Base-by-base conservation (phyloP, 208 protist genomes). In the Herpetomonas samuelpessoai region DNA sequence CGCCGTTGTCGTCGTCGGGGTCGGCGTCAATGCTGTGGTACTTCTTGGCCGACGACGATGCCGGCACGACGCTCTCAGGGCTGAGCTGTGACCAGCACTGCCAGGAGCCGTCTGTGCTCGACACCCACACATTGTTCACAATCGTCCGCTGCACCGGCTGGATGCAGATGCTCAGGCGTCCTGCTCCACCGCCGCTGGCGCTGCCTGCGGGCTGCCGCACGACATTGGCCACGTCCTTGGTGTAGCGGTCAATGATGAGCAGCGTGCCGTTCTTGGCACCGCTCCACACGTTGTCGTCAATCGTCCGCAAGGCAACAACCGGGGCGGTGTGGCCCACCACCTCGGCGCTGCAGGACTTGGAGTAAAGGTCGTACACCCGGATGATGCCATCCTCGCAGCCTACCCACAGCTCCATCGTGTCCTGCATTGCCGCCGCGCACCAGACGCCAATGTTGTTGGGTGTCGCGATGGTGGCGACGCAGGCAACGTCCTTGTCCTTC, bases 231-330 rank as follows among this genome's bases (percentile, higher is more conserved):
- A 79, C 52, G 2, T 76, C 62, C 59, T 76, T 79, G 1, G 72
- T 71, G 57, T 69, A 66, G 65, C 80, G 66, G 59, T 76, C 62
- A n/a, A 68, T 60, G 48, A 82, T 72, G 61, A 82, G 65, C 25
- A 93, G 65, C 25, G 52, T 71, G 53, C 81, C 78, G 57, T 86
- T 77, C 70, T 86, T 88, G 52, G 67, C 80, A 53, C 83, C 78
- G 38, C 66, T 82, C 87, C 83, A 93, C 55, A 93, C 74, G 38
- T 68, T 76, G 31, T 83, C 72, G 24, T 60, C 76, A 29, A 91
- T 61, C 55, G 68, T 64, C 39, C 64, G 65, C 59, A 91, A 49
- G 21, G 76, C 57, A 6, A 74, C 73, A 3, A 91, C 62, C 19
- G 84, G 75, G 10, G 78, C 74, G 35, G 57, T 64, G 62, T 88